Conservation (phyloP, 345 rosid genomes). For the Viola odorata region DNA sequence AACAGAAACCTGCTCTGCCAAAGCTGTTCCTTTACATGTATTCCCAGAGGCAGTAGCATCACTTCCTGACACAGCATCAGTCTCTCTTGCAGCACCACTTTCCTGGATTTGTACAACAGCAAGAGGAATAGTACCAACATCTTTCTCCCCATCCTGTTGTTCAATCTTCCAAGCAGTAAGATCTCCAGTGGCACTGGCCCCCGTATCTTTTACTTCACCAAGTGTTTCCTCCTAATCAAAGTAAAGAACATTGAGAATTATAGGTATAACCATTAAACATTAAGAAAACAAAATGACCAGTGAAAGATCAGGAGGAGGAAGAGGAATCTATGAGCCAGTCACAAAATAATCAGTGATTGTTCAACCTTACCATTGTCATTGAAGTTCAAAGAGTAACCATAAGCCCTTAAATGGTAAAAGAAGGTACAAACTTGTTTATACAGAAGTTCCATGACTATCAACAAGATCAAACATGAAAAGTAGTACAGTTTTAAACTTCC, state of each 20-base stretch:
- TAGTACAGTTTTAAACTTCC: no score
- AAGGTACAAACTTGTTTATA: no score
- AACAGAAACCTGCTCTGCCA: constrained; percentile 32
- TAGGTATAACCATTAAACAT: neutral
- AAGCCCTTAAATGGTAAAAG: no score
- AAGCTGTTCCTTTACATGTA: constrained; percentile 30
- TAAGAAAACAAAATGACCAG: no score
- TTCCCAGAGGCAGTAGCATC: constrained; percentile 23
- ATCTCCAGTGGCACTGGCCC: constrained; percentile 28
- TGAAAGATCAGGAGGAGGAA: no score
- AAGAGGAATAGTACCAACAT: constrained; percentile 18
- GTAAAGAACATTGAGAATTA: constrained; percentile 13
- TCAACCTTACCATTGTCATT: no score
- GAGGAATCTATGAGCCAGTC: no score
- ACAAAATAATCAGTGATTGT: no score
- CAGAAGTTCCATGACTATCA: no score
- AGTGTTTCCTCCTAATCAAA: constrained; percentile 39
- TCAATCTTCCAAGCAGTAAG: constrained; percentile 21
- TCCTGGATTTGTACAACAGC: constrained; percentile 27
- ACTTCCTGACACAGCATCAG: constrained; percentile 23
- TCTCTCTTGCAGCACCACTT: constrained; percentile 26
- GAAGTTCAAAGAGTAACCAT: no score
- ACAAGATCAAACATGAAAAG: no score
- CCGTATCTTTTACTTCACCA: constrained; percentile 29
- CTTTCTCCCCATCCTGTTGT: constrained; percentile 26